Base-by-base conservation (phyloP, 1,139 yeast species). In the Pichia terricola region DNA sequence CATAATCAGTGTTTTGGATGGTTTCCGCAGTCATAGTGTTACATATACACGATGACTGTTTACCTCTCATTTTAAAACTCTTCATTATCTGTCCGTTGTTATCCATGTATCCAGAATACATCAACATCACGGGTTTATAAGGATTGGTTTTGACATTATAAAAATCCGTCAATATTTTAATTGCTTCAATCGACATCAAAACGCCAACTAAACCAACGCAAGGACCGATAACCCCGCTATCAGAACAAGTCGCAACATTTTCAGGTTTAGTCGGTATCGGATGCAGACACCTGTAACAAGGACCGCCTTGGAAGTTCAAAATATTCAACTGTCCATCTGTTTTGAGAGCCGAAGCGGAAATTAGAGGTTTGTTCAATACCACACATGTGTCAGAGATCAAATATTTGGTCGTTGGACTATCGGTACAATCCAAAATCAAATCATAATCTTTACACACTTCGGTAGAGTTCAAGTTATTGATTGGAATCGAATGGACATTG, bases 171-270 rank as follows among this genome's bases (percentile, higher is more conserved):
- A 87, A 55, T 2, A 89, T 67, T 57, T 91, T 89, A 40, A 94
- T 72, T 0, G 95, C 72, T 57, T 94, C 98, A 32, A 84, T 66
- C 0, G 96, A 94, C 83, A 94, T 94, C 68, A 85, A 71, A 0
- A 80, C 70, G 4, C 99, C 99, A 59, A 91, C 77, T 1, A 88
- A 57, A 0, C 98, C 99, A 40, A 94, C 94, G 5, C 91, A 94
- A 0, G 98, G 96, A 0, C 98, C 98, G 26, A 94, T 63, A 1
- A 94, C 95, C 3, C 99, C 99, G 3, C 95, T 95, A 61, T 88
- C 97, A 8, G 87, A 77, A 57, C 99, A 94, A 0, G 95, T 75
- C 0, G 89, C 75, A 0, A 89, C 88, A 2, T 86, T 71, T 44
- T 77, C 79, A 1, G 95, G 84, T 0, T 94, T 80, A 0, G 99